phyloP scores from a whole-genome alignment of 2,329 filamentous ascomycete genomes.

The Epichloe uncinata region DNA sequence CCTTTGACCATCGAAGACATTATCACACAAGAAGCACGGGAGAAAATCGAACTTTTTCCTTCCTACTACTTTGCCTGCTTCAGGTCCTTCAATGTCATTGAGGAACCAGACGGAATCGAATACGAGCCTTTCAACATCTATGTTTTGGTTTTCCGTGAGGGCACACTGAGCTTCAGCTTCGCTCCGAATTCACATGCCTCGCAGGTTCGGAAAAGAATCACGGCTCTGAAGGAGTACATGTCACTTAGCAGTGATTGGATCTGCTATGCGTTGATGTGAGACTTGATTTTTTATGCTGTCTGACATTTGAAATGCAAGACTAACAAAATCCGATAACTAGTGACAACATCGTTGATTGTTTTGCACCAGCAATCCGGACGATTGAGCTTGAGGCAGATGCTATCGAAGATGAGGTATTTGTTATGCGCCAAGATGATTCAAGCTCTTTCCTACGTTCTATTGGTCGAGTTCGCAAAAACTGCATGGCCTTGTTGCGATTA shows the following conservation, averaged over 20 bases:
- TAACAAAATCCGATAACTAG: conserved; percentile 24
- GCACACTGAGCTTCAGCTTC: conserved; percentile 90
- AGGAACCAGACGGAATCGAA: conserved; percentile 67
- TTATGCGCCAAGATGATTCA: conserved; percentile 81
- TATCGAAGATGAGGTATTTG: conserved; percentile 92
- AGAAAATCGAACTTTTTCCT: conserved; percentile 96
- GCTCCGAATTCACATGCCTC: conserved; percentile 73
- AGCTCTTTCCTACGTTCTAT: conserved; percentile 77
- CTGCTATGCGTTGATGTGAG: conserved; percentile 92
- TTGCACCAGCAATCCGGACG: conserved; percentile 76
- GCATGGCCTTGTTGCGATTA: conserved; percentile 84
- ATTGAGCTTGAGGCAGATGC: conserved; percentile 81
- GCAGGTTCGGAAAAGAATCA: conserved; percentile 83
- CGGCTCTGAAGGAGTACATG: conserved; percentile 86
- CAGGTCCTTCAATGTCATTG: conserved; percentile 72
- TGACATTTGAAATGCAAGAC: neutral
- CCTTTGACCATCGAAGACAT: conserved; percentile 95
- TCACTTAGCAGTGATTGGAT: conserved; percentile 96
- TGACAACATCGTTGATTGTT: conserved; percentile 95
- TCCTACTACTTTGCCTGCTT: conserved; percentile 98
- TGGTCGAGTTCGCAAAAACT: conserved; percentile 82
- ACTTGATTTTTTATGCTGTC: conserved; percentile 6
- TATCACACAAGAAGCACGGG: conserved; percentile 82
- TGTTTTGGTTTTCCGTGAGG: conserved; percentile 91
- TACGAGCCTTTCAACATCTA: conserved; percentile 95